Conservation (phyloP, 2,329 filamentous ascomycete species). For the Diaporthe sp. region DNA sequence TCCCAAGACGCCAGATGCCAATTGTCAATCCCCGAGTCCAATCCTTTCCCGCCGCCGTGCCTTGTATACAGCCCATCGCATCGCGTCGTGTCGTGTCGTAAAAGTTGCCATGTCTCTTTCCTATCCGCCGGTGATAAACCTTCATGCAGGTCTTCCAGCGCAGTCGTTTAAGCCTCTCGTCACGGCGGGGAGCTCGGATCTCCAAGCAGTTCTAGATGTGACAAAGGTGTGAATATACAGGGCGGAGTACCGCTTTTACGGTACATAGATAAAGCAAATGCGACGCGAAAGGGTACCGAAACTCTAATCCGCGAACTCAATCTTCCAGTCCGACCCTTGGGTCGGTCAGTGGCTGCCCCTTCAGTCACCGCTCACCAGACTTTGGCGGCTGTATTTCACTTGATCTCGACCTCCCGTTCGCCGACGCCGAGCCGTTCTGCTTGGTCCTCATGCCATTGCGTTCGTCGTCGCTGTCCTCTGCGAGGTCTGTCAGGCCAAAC, state of each 20-base stretch:
- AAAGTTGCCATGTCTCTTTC: neutral
- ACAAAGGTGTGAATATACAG: constrained; percentile 38
- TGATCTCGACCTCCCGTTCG: constrained; percentile 53
- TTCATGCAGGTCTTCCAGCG: neutral
- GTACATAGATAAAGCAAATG: constrained; percentile 36
- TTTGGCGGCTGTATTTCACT: constrained; percentile 68
- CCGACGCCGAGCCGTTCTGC: constrained; percentile 54
- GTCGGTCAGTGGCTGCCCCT: constrained; percentile 2
- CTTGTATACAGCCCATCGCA: constrained; percentile 12
- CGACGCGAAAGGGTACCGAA: constrained; percentile 27
- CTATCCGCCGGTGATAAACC: neutral
- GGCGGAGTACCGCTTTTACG: constrained; percentile 37
- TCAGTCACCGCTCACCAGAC: constrained; percentile 52
- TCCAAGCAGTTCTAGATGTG: constrained; percentile 24
- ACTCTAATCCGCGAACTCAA: constrained; percentile 25
- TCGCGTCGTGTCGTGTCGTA: constrained; percentile 29
- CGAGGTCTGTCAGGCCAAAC: constrained; percentile 84
- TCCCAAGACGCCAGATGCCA: constrained; percentile 32
- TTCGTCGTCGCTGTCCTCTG: constrained; percentile 82
- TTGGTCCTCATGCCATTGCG: constrained; percentile 54
- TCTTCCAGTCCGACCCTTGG: neutral
- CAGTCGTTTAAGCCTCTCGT: constrained; percentile 7
- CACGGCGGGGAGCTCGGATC: constrained; percentile 5
- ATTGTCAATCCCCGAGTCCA: neutral
- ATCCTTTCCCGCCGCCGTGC: neutral